Evolutionary conservation across 2,329 filamentous ascomycete species (phyloP).

Genomic region (Curvularia eragrostidis): DNA sequence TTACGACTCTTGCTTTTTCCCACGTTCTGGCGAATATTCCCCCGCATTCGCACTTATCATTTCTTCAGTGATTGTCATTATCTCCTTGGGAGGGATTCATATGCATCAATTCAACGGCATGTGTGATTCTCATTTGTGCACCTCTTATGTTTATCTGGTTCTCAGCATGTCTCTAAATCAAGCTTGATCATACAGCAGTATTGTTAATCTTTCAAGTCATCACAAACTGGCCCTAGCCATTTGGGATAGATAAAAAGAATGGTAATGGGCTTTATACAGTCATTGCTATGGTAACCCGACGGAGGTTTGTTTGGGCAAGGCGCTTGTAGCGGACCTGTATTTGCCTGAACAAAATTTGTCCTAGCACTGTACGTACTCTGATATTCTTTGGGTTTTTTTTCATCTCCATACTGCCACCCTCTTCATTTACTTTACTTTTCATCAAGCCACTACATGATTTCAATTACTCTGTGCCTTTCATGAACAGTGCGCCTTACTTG

Average conservation of each 20-base stretch:
- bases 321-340: too few species aligned
- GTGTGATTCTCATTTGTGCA: background rate
- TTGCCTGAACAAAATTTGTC: too few species aligned
- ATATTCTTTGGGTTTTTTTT: background rate
- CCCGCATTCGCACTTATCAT: background rate
- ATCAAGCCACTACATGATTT: background rate
- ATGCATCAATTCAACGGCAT: background rate
- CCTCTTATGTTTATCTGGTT: background rate
- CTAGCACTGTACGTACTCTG: too few species aligned
- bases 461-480: background rate
- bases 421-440: background rate
- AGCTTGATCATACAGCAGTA: background rate
- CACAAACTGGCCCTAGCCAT: too few species aligned
- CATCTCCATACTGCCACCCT: background rate
- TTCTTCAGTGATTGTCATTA: background rate
- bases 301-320: too few species aligned
- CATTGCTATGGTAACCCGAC: too few species aligned
- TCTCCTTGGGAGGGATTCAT: background rate
- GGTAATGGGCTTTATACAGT: too few species aligned
- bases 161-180: background rate
- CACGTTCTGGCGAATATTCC: background rate
- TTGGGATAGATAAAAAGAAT: too few species aligned
- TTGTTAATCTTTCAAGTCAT: background rate
- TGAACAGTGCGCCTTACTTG: too few species aligned
- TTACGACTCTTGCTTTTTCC: background rate